phyloP scores from a whole-genome alignment of 2,329 filamentous ascomycete species.

The Aspergillus thermomutatus region DNA sequence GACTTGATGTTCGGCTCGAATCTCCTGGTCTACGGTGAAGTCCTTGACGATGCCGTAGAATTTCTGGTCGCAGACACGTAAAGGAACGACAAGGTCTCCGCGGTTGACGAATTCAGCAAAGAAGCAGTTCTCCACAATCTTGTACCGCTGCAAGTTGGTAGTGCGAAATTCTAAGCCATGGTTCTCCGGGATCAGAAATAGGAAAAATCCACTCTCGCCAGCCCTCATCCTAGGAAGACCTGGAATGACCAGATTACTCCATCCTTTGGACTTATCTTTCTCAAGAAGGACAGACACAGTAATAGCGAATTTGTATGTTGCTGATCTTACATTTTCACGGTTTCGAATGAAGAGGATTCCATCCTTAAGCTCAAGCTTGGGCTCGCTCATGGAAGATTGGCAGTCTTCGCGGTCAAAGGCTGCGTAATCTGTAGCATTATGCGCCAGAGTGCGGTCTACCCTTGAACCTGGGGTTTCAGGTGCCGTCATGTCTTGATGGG shows the following conservation, averaged over 20 bases:
- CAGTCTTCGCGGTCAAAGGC: background rate
- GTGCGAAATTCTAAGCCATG: constrained; percentile 30
- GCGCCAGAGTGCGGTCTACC: background rate
- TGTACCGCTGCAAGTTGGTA: constrained; percentile 21
- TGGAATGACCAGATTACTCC: constrained; percentile 26
- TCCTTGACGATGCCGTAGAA: constrained; percentile 30
- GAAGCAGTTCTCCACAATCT: constrained; percentile 27
- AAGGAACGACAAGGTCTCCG: constrained; percentile 22
- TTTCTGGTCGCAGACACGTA: constrained; percentile 23
- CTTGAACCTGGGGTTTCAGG: background rate
- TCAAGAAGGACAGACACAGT: constrained; percentile 14
- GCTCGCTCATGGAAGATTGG: constrained; percentile 3
- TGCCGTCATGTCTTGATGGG: background rate
- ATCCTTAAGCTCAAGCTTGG: constrained; percentile 13
- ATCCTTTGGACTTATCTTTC: constrained; percentile 18
- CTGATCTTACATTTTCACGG: constrained; percentile 8
- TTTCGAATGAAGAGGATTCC: constrained; percentile 18
- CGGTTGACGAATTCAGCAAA: constrained; percentile 26
- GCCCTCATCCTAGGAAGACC: constrained; percentile 26
- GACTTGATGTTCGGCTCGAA: constrained; percentile 8
- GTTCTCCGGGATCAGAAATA: constrained; percentile 25
- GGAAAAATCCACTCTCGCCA: constrained; percentile 25
- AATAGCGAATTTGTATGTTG: constrained; percentile 21
- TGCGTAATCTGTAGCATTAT: background rate
- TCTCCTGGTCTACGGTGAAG: constrained; percentile 26